Percentiles rank a stretch among this genome's conserved stretches.
phyloP scores from a whole-genome alignment of 129 eudicot genomes.

The Gnaphalium uliginosum region DNA sequence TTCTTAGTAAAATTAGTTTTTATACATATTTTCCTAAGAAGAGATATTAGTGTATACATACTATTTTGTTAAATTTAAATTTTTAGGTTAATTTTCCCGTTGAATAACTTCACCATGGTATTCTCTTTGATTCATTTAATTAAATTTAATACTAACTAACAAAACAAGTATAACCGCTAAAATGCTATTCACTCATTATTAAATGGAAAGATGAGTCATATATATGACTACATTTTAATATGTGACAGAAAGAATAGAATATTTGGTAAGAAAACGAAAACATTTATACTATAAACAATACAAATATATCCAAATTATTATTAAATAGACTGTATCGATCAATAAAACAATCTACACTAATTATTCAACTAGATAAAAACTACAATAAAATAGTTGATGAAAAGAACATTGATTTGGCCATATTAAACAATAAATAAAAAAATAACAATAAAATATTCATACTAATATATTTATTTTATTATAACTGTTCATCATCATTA shows the following conservation, averaged over 20 bases:
- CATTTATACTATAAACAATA: slow-evolving; percentile 10
- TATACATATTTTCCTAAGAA: too few species aligned
- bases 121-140: too few species aligned
- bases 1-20: too few species aligned
- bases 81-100: too few species aligned
- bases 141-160: slow-evolving; percentile 11
- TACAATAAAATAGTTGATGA: not conserved
- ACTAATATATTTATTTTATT: not conserved
- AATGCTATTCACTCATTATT: slow-evolving; percentile 12
- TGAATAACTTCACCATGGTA: too few species aligned
- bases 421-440: not conserved
- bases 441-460: not conserved
- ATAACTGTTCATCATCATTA: not conserved
- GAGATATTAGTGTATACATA: too few species aligned
- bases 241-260: slow-evolving; percentile 15
- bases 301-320: slow-evolving; percentile 20
- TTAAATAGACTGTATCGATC: slow-evolving; percentile 10
- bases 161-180: slow-evolving; percentile 29
- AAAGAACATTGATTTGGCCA: slow-evolving; percentile 15
- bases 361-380: slow-evolving; percentile 11
- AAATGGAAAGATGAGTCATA: not conserved
- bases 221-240: not conserved
- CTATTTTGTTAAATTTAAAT: too few species aligned
- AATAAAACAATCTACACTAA: slow-evolving; percentile 22
- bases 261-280: slow-evolving; percentile 31